Evolutionary conservation across 768 basidiomycete species (phyloP).

Genomic region (Rhizopogon vesiculosus): DNA sequence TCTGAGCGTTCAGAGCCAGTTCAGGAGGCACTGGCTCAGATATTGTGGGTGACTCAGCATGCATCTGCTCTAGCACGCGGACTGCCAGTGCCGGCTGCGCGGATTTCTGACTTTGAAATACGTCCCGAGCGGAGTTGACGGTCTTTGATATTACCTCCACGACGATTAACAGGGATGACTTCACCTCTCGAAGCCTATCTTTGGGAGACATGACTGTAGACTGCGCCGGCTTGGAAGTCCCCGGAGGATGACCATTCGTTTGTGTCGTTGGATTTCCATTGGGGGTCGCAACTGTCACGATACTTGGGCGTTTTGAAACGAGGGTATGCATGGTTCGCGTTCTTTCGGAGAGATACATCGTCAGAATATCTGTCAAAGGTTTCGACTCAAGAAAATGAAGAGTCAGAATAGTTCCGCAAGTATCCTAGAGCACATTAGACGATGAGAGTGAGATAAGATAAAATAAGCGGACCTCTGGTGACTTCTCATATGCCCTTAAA

Average conservation of each 20-base stretch:
- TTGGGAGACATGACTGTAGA: slow-evolving; percentile 19
- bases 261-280: slow-evolving; percentile 28
- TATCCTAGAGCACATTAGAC: slow-evolving; percentile 41
- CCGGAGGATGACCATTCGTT: slow-evolving; percentile 32
- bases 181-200: slow-evolving; percentile 44
- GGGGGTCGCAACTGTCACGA: slow-evolving; percentile 7
- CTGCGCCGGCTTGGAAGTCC: slow-evolving; percentile 7
- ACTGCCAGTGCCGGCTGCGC: slow-evolving; percentile 44
- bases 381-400: slow-evolving; percentile 88
- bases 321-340: slow-evolving; percentile 49
- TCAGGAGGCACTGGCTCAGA: slow-evolving; percentile 38
- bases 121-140: slow-evolving; percentile 45
- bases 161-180: slow-evolving; percentile 44
- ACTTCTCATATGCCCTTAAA: slow-evolving; percentile 56
- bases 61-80: slow-evolving; percentile 56
- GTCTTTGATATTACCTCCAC: slow-evolving; percentile 59
- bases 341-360: slow-evolving; percentile 68
- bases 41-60: slow-evolving; percentile 38
- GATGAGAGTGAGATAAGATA: not conserved
- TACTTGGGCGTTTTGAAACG: slow-evolving; percentile 28
- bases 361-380: slow-evolving; percentile 68
- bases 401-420: slow-evolving; percentile 74
- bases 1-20: slow-evolving; percentile 60
- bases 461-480: slow-evolving; percentile 42
- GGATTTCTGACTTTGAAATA: slow-evolving; percentile 43